Evolutionary conservation across 2,329 filamentous ascomycete genomes (phyloP).

Genomic region (Escovopsis sp.): DNA sequence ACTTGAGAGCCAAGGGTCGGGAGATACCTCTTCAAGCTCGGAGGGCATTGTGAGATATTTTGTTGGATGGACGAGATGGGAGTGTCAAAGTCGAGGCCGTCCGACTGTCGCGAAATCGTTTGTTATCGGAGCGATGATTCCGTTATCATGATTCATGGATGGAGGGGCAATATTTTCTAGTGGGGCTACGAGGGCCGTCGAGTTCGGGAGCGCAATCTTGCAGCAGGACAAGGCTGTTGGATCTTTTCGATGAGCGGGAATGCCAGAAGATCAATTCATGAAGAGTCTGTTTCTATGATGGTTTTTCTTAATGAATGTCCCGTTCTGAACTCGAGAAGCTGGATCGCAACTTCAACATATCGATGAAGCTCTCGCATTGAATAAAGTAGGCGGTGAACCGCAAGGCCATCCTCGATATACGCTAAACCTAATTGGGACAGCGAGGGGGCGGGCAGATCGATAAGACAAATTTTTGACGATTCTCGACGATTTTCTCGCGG

Average conservation of each 20-base stretch:
- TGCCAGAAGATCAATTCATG: no score
- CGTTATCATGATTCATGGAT: constrained; percentile 3
- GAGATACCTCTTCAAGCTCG: constrained; percentile 57
- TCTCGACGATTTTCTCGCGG: constrained; percentile 9
- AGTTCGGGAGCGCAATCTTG: no score
- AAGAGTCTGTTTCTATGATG: no score
- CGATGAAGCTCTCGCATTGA: background rate
- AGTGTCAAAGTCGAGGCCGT: no score
- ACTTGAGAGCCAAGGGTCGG: constrained; percentile 1
- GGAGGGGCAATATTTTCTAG: constrained; percentile 11
- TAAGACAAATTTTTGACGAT: constrained; percentile 23
- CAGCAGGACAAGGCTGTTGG: no score
- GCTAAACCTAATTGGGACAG: constrained; percentile 14
- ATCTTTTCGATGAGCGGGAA: no score
- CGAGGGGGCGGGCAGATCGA: constrained; percentile 26
- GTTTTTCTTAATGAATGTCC: no score
- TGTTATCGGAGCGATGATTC: no score
- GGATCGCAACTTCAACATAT: background rate
- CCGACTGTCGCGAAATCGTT: no score
- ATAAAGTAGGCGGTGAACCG: constrained; percentile 19
- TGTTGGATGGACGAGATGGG: background rate
- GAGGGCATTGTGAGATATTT: constrained; percentile 46
- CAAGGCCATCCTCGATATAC: constrained; percentile 3
- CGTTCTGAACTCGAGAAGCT: background rate
- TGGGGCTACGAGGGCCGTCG: constrained; percentile 5